Conservation (phyloP, 805 yeast genomes). For the Suhomyces canberraensis region DNA sequence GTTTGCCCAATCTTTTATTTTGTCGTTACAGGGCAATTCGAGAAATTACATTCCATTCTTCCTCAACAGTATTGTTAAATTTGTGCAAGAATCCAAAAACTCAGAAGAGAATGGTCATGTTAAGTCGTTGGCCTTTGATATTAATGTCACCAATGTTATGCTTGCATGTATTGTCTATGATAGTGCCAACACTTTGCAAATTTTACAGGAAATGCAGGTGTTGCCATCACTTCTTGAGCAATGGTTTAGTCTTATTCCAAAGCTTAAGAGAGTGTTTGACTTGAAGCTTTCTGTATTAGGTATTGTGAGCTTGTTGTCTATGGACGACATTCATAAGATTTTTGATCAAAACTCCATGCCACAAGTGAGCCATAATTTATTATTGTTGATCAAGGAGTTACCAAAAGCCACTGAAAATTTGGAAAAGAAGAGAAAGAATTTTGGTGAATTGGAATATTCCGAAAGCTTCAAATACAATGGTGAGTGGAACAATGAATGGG, state of each 20-base stretch:
- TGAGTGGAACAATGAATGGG: constrained; percentile 22
- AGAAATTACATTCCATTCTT: constrained; percentile 45
- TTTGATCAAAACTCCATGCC: constrained; percentile 16
- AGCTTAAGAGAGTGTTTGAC: constrained; percentile 71
- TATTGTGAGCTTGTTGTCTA: constrained; percentile 44
- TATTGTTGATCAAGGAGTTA: constrained; percentile 51
- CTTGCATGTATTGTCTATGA: constrained; percentile 63
- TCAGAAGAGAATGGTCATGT: constrained; percentile 12
- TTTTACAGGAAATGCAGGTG: constrained; percentile 44
- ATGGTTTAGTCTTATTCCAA: constrained; percentile 63
- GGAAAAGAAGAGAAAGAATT: constrained; percentile 61
- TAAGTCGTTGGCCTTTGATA: constrained; percentile 37
- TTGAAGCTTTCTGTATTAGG: constrained; percentile 74
- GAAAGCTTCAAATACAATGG: constrained; percentile 11
- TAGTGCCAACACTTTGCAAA: constrained; percentile 48
- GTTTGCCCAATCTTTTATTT: constrained; percentile 59
- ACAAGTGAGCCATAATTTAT: constrained; percentile 50
- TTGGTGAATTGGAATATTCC: constrained; percentile 28
- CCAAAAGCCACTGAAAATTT: constrained; percentile 70
- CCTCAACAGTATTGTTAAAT: constrained; percentile 41
- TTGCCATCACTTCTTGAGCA: constrained; percentile 50
- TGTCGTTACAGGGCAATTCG: constrained; percentile 52
- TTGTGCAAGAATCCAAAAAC: constrained; percentile 27
- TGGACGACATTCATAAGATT: constrained; percentile 14
- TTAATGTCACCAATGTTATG: constrained; percentile 57